Conservation (phyloP, 306 rosid genomes). For the Ziziphus jujuba region DNA sequence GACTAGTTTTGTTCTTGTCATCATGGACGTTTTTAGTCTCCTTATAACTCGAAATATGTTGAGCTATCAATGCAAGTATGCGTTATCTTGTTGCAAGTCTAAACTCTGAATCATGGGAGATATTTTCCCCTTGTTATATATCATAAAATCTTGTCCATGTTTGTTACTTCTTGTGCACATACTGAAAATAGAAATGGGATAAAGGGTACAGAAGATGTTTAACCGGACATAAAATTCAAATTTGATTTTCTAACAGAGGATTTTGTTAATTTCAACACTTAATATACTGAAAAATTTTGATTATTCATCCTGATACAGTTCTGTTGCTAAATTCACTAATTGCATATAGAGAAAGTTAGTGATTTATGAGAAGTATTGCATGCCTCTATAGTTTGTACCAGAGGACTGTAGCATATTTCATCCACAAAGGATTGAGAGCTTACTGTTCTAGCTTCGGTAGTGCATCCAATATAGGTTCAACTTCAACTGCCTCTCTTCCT, state of each 20-base stretch:
- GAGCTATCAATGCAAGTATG: neutral
- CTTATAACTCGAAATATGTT: neutral
- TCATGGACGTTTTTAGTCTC: neutral
- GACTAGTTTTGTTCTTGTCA: constrained; percentile 2
- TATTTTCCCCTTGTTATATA: neutral
- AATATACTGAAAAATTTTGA: too few species aligned
- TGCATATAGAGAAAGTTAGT: too few species aligned
- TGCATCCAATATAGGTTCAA: constrained; percentile 83
- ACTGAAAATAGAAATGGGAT: neutral
- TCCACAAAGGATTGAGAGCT: constrained; percentile 26
- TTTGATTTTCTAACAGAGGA: neutral
- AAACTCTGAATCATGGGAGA: neutral
- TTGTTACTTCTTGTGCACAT: neutral
- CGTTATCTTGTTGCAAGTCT: neutral
- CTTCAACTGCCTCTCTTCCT: constrained; percentile 95
- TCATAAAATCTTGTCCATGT: neutral
- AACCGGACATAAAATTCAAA: neutral
- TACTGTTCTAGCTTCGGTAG: constrained; percentile 89
- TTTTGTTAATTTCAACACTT: too few species aligned
- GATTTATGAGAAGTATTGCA: neutral
- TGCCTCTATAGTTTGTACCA: neutral
- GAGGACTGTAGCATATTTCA: too few species aligned
- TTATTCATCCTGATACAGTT: too few species aligned
- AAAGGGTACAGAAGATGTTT: neutral
- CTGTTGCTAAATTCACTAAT: too few species aligned